phyloP scores from a whole-genome alignment of 495 filamentous ascomycete genomes.

The Aspergillus wentii region DNA sequence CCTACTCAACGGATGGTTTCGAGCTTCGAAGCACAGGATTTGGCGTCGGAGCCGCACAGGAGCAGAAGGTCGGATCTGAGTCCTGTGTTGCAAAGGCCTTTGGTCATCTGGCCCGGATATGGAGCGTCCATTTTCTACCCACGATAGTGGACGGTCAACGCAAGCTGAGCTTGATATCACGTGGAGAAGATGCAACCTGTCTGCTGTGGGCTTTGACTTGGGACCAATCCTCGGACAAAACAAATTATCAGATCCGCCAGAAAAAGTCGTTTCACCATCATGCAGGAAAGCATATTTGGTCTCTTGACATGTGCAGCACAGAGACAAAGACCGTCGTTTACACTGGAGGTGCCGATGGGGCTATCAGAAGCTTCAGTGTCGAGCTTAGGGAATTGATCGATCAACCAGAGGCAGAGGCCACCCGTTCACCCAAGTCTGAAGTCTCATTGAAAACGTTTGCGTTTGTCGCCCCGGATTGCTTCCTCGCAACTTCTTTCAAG shows the following conservation, averaged over 20 bases:
- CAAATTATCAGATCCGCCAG: constrained; percentile 42
- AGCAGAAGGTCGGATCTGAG: constrained; percentile 22
- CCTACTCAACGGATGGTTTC: constrained; percentile 40
- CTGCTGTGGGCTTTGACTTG: constrained; percentile 61
- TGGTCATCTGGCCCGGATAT: constrained; percentile 87
- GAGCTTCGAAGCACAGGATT: constrained; percentile 41
- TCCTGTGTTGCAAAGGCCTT: constrained; percentile 59
- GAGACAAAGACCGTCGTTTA: constrained; percentile 42
- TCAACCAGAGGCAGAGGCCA: constrained; percentile 7
- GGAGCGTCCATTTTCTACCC: constrained; percentile 67
- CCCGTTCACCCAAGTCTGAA: constrained; percentile 7
- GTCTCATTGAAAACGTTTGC: constrained; percentile 49
- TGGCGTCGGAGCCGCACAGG: constrained; percentile 14
- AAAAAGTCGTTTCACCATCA: constrained; percentile 56
- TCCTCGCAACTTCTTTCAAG: constrained; percentile 56
- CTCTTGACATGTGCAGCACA: constrained; percentile 44
- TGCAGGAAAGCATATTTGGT: constrained; percentile 90
- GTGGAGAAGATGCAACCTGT: constrained; percentile 73
- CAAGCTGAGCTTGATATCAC: constrained; percentile 55
- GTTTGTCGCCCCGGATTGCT: constrained; percentile 52
- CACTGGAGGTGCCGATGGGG: constrained; percentile 87
- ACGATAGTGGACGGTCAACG: constrained; percentile 9
- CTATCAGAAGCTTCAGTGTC: constrained; percentile 35
- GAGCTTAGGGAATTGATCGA: no score
- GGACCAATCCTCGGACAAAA: constrained; percentile 13